A percentile compares a stretch with the other conserved stretches of the same genome.
Conservation (phyloP, 805 yeast species). For the Kurtzmaniella cleridarum region DNA sequence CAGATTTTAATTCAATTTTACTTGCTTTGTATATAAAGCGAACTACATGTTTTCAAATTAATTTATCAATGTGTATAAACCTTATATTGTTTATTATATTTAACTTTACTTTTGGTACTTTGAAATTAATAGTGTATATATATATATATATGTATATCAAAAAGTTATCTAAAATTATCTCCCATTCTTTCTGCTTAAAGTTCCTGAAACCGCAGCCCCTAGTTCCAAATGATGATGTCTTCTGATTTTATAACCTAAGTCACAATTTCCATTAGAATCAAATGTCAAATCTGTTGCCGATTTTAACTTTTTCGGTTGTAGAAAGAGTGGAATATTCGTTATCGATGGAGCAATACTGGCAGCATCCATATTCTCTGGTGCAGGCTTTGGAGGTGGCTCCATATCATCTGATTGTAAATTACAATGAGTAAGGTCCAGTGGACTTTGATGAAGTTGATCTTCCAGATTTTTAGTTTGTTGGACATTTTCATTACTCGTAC, state of each 20-base stretch:
- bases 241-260: slow-evolving; percentile 36
- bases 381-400: background rate
- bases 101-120: no score
- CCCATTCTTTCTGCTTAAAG: slow-evolving; percentile 11
- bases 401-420: background rate
- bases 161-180: slow-evolving; percentile 3
- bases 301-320: slow-evolving; percentile 4
- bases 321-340: slow-evolving; percentile 1
- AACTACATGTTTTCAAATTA: background rate
- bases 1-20: background rate
- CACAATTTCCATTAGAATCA: slow-evolving; percentile 29
- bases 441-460: background rate
- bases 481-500: background rate
- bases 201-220: slow-evolving; percentile 25
- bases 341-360: background rate
- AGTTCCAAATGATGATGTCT: slow-evolving; percentile 39
- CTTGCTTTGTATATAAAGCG: background rate
- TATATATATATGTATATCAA: background rate
- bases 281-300: slow-evolving; percentile 12
- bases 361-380: background rate
- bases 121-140: no score
- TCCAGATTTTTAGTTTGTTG: background rate
- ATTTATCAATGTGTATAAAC: background rate
- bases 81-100: background rate
- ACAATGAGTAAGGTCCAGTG: background rate